phyloP scores from a whole-genome alignment of 306 rosid genomes.

The Morella rubra region DNA sequence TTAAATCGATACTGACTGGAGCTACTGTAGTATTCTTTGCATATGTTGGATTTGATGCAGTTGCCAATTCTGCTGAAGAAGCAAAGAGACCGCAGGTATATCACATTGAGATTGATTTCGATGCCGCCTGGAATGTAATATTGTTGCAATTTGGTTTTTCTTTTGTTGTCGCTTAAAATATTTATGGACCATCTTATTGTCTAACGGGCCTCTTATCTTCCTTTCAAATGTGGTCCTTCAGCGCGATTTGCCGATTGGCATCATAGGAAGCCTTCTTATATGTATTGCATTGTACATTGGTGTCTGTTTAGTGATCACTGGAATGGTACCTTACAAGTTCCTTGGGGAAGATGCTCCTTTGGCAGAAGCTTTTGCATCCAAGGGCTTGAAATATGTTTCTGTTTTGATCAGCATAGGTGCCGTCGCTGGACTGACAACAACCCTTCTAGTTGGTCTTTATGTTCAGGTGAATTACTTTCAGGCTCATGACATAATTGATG shows the following conservation, averaged over 20 bases:
- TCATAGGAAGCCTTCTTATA: constrained; percentile 82
- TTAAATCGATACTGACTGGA: constrained; percentile 69
- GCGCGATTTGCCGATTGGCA: constrained; percentile 97
- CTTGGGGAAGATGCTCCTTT: constrained; percentile 97
- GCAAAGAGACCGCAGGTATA: constrained; percentile 88
- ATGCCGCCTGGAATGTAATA: constrained; percentile 19
- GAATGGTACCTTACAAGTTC: constrained; percentile 85
- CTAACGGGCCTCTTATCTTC: constrained; percentile 4
- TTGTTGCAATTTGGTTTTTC: constrained; percentile 15
- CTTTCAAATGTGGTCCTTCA: constrained; percentile 39
- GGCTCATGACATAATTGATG: constrained; percentile 29
- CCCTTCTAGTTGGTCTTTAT: constrained; percentile 92
- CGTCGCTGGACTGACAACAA: constrained; percentile 94
- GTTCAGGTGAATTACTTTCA: constrained; percentile 73
- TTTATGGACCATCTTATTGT: constrained; percentile 2
- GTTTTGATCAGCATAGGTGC: constrained; percentile 87
- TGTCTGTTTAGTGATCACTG: constrained; percentile 93
- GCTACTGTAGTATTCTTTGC: constrained; percentile 98
- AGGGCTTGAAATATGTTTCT: constrained; percentile 83
- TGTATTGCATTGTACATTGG: constrained; percentile 81
- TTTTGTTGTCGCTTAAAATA: constrained; percentile 4
- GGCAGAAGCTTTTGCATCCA: constrained; percentile 89
- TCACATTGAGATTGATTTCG: constrained; percentile 22
- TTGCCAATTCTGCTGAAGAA: constrained; percentile 99
- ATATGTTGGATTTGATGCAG: constrained; percentile 98